phyloP scores from a whole-genome alignment of 1,284 basidiomycete species.

The Chondrostereum purpureum region DNA sequence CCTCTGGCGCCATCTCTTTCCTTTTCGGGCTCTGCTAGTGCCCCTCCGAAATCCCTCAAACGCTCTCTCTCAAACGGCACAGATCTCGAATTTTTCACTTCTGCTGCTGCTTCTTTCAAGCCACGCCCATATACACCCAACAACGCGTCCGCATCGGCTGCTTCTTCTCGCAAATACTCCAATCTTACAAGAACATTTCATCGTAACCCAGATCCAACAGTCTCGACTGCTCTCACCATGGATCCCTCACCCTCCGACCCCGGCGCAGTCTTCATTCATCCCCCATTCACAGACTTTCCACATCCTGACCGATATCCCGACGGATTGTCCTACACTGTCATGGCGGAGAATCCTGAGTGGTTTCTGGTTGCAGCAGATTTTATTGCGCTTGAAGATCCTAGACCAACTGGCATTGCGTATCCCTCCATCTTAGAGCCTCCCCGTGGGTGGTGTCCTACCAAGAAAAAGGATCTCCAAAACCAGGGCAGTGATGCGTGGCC shows the following conservation, averaged over 20 bases:
- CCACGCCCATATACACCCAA: slow-evolving; percentile 51
- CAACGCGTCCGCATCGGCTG: slow-evolving; percentile 16
- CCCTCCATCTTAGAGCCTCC: slow-evolving; percentile 71
- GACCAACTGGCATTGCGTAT: slow-evolving; percentile 51
- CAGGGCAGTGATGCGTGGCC: slow-evolving; percentile 62
- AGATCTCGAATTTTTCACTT: slow-evolving; percentile 49
- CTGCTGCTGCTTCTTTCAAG: slow-evolving; percentile 51
- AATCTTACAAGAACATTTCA: slow-evolving; percentile 17
- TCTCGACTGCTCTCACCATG: slow-evolving; percentile 34
- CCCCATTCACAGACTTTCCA: slow-evolving; percentile 63
- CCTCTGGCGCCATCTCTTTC: slow-evolving; percentile 19
- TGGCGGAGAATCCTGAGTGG: slow-evolving; percentile 70
- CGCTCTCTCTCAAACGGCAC: slow-evolving; percentile 13
- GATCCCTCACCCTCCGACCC: slow-evolving; percentile 61
- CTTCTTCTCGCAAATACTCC: slow-evolving; percentile 14
- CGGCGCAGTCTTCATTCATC: slow-evolving; percentile 59
- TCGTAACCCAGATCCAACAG: slow-evolving; percentile 5
- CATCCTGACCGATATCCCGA: slow-evolving; percentile 52
- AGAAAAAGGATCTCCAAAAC: slow-evolving; percentile 66
- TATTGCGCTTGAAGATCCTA: slow-evolving; percentile 38
- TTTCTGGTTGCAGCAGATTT: slow-evolving; percentile 68
- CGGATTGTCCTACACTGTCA: slow-evolving; percentile 59
- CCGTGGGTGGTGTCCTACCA: slow-evolving; percentile 73
- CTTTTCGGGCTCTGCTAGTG: slow-evolving; percentile 14
- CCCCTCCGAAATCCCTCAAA: slow-evolving; percentile 2